Conservation (phyloP, 129 eudicot species). For the Flaveria ramosissima region DNA sequence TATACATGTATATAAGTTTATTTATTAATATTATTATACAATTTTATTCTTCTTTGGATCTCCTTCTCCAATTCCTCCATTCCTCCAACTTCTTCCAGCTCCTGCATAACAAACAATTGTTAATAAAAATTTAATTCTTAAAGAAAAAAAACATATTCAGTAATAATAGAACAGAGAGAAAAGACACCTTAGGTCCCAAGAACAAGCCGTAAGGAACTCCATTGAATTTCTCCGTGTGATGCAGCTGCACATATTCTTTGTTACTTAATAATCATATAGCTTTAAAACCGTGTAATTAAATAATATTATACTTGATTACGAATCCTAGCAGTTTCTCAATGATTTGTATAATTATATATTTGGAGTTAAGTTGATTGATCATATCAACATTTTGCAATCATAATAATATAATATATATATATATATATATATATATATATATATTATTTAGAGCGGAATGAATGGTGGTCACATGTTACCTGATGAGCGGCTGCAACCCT, state of each 20-base stretch:
- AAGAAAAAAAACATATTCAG: background rate
- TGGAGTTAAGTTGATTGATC: too few species aligned
- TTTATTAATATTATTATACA: conserved; percentile 43
- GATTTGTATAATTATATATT: too few species aligned
- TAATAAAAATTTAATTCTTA: background rate
- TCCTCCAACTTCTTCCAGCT: conserved; percentile 95
- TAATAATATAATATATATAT: too few species aligned
- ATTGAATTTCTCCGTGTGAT: conserved; percentile 86
- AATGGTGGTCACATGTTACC: conserved; percentile 50
- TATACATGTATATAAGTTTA: background rate
- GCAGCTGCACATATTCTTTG: conserved; percentile 58
- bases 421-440: too few species aligned
- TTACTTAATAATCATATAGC: background rate
- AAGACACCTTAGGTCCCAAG: conserved; percentile 85
- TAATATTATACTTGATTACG: too few species aligned
- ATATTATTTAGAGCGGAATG: background rate
- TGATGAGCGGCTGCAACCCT: conserved; percentile 99
- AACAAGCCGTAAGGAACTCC: conserved; percentile 99
- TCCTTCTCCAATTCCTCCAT: conserved; percentile 83
- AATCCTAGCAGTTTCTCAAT: too few species aligned
- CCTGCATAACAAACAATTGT: conserved; percentile 44
- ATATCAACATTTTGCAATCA: too few species aligned
- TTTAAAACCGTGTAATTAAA: too few species aligned
- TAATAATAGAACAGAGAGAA: background rate
- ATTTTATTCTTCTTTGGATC: conserved; percentile 62